These are phyloP conservation scores for Erysimum cheiranthoides DNA, from an alignment of 345 rosid genomes.

Conservation along the genomic window DNA sequence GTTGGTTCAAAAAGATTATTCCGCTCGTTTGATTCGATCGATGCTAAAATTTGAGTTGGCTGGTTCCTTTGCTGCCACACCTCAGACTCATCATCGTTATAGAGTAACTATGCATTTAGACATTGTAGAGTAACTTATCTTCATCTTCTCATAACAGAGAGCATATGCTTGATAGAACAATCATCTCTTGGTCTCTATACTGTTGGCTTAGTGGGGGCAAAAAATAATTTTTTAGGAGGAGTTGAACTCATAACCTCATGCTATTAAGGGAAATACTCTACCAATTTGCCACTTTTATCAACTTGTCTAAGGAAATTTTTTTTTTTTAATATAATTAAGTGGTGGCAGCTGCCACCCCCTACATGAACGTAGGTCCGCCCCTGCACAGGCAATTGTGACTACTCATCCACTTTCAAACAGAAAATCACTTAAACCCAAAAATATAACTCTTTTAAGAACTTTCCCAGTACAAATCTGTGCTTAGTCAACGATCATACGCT, in stretches of 20 bases:
- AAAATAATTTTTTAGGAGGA: too few species aligned
- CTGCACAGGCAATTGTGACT: background rate
- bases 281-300: too few species aligned
- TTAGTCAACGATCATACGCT: too few species aligned
- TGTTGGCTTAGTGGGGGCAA: too few species aligned
- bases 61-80: background rate
- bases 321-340: too few species aligned
- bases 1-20: background rate
- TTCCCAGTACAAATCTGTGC: background rate
- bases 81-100: background rate
- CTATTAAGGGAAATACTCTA: too few species aligned
- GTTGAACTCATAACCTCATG: too few species aligned
- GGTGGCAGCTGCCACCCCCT: too few species aligned
- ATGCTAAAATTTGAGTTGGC: background rate
- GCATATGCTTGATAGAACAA: constrained; percentile 80
- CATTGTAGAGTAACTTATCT: too few species aligned
- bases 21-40: background rate
- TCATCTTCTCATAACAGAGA: constrained; percentile 75
- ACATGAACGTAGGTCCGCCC: too few species aligned
- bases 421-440: background rate
- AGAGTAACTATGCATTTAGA: too few species aligned
- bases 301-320: too few species aligned
- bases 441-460: background rate
- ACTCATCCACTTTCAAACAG: background rate
- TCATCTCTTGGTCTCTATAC: constrained; percentile 62